Base-by-base conservation (phyloP, 257 asterid genomes). In the Fraxinus excelsior region DNA sequence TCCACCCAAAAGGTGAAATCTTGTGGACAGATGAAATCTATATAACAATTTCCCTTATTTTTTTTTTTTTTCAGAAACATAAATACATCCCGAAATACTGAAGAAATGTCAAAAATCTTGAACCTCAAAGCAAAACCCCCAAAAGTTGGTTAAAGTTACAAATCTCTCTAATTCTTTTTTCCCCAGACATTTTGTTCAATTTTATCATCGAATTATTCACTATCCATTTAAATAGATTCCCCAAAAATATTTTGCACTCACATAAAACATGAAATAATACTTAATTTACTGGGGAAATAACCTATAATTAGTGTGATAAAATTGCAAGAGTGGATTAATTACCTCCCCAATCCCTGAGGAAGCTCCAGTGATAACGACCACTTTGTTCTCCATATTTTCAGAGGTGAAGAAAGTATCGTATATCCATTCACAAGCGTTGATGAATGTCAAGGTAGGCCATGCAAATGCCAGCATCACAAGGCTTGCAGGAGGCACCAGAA, bases 271-370 rank as follows among this genome's bases (percentile, higher is more conserved):
- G 38, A 49, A 49, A 49, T n/a, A 51, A 51, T 35, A 5, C 9
- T 35, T 6, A 35, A 35, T 35, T 35, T 35, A 16, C 19, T 4
- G 2, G 25, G 38, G 38, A 35, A 35, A 35, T 35, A 35, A 35
- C 38, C 38, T 35, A 35, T 18, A 51, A 35, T 35, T 35, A 18
- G 25, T 6, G 62, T 51, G 62, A 5, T 35, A 35, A 35, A 35
- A 35, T 35, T 35, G 28, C 2, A 19, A 7, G 44, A 64, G 14
- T 29, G 28, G 25, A 40, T 0, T 18, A 12, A 3, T 35, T 83
- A 94, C 99, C 96, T 95, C 99, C 78, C 98, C 99, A 28, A 95
- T 89, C 1, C 97, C 99, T 51, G 98, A 95, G 81, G 99, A 93
- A 66, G 98, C 99, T 5, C 99, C 99, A 31, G 98, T 95, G 83